A percentile compares a stretch with the other conserved stretches of the same genome.
Evolutionary conservation across 1,284 basidiomycete genomes (phyloP).

Genomic region (Vanrija pseudolonga): DNA sequence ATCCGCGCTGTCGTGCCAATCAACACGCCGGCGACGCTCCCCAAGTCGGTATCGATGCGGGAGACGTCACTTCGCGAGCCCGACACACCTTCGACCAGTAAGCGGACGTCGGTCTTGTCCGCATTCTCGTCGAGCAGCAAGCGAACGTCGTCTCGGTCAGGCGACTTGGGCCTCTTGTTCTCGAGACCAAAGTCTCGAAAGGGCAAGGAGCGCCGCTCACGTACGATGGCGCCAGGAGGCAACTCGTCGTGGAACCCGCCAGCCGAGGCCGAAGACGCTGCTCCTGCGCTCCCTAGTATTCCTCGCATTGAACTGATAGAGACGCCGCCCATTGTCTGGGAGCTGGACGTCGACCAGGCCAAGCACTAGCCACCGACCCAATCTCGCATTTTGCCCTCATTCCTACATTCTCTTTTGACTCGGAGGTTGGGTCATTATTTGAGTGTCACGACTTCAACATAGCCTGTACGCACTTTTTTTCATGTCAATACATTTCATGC

Average conservation of each 20-base stretch:
- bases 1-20: conserved; percentile 5
- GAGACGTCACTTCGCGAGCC: neutral
- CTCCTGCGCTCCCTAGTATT: neutral
- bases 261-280: neutral
- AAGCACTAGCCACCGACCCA: no score
- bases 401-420: no score
- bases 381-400: no score
- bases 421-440: no score
- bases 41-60: neutral
- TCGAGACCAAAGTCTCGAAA: conserved; percentile 1
- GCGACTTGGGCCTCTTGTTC: conserved; percentile 10
- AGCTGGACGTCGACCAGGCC: neutral
- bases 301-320: conserved; percentile 26
- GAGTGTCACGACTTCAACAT: no score
- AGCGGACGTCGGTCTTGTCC: conserved; percentile 1
- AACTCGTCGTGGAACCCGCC: neutral
- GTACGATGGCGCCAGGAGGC: neutral
- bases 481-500: no score
- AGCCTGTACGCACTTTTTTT: no score
- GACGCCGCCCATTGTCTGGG: conserved; percentile 27
- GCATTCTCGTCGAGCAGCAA: conserved; percentile 6
- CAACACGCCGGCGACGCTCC: neutral
- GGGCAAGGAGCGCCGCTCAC: conserved; percentile 5
- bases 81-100: neutral
- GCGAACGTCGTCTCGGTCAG: conserved; percentile 1